Evolutionary conservation across 345 rosid species (phyloP), one percentile per base, ranked within the genome.

Genomic region (Pistacia atlantica): DNA sequence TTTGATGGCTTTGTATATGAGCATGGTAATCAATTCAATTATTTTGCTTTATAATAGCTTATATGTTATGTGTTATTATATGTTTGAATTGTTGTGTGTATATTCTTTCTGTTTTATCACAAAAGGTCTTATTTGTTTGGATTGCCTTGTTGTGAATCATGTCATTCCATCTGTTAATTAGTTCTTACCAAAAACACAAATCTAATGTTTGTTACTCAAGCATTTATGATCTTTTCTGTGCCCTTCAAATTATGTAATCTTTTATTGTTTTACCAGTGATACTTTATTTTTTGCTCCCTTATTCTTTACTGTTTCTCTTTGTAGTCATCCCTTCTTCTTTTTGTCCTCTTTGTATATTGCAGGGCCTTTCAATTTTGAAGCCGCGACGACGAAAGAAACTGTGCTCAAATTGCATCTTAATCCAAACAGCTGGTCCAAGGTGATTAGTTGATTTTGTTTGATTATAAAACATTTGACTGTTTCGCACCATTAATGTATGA

Each of bases 401-500:
- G 75, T 80, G 66, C 92, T 91, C 52, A 83, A 61, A 52, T 77
- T 95, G 82, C 94, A 89, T 76, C 87, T 92, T 72, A 95, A 95
- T 87, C 89, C 60, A 42, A 79, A 88, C 82, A 92, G 97, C 80
- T 95, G 99, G 99, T 90, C 99, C 77, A 95, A 95, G 98, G 99
- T 37, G 12, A 49, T 52, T 65, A 2, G 35, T 59, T 56, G 25
- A 45, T 56, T 57, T 12, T 58, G 45, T 65, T 48, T 18, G 3
- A 33, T 62, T 11, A 61, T 18, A 25, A 22, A 49, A 72, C 25
- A 57, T 6, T 42, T 62, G 31, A 33, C 37, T 52, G 7, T 33
- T 51, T 4, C 2, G 22, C 65, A 46, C 55, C 9, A 42, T 38
- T 12, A 38, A 25, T 75, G 62, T 49, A 22, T 60, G 67, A 45